Evolutionary conservation across 2,329 filamentous ascomycete species (phyloP), one percentile per base, ranked within the genome.

Genomic region (Cordyceps fumosorosea): DNA sequence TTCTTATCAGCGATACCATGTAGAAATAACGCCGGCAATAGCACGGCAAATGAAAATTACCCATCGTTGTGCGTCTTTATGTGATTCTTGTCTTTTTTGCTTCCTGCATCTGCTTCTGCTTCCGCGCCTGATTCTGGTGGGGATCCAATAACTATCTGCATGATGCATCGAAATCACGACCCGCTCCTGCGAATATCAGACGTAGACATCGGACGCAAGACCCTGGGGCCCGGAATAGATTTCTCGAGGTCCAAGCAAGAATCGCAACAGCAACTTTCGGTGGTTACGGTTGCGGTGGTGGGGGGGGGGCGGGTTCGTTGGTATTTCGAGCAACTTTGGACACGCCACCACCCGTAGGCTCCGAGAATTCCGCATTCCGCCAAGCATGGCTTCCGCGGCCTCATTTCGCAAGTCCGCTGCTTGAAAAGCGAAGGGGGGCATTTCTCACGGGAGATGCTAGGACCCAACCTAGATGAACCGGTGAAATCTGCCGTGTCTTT

Each of bases 1-100:
- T 47, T 37, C n/a, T 53, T 16, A 45, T 53, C 57, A 60, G 40
- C 57, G 57, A 53, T 54, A 45, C 42, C 57, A 53, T 53, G 57
- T 60, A 60, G 57, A 60, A 45, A 29, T 37, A 45, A 45, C 14
- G 37, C 57, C 48, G 24, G 32, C 57, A 60, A 47, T 47, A 53
- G 8, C 37, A 45, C 37, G 37, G 47, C 26, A 44, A 53, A 60
- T 54, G 24, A 34, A 60, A 59, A 16, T 12, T 48, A 58, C 6
- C 14, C 56, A 2, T 18, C 18, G 1, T 12, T n/a, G 14, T 26
- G 45, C 45, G 29, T 32, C 22, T 37, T 18, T 29, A 7, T 37
- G 56, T 58, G 56, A 58, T 37, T 50, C 14, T 48, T 20, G 18
- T 40, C 14, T 24, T 47, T 14, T 42, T 44, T 44, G 40, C 40